These are phyloP conservation scores for Lecanicillium sp. DNA, from an alignment of 2,329 filamentous ascomycete genomes.

Conservation along the genomic window DNA sequence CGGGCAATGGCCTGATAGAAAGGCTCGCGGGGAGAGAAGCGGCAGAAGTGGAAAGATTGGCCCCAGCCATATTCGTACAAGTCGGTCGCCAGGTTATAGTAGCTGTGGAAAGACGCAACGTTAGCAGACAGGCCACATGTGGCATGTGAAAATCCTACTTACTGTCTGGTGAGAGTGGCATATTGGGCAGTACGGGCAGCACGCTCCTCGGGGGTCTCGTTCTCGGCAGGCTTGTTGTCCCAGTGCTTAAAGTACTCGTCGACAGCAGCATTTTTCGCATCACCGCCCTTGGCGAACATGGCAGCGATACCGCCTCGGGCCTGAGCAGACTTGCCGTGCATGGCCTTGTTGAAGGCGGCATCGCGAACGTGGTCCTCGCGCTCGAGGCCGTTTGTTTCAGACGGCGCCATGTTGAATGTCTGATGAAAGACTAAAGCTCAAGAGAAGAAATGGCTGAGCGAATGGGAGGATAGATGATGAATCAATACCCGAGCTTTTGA, in stretches of 20 bases:
- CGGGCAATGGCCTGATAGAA: conserved; percentile 90
- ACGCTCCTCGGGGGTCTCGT: conserved; percentile 76
- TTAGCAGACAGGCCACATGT: conserved; percentile 13
- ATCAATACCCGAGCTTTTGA: background rate
- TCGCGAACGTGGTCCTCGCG: conserved; percentile 75
- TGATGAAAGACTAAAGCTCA: conserved; percentile 7
- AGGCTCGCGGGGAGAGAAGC: conserved; percentile 76
- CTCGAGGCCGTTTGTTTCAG: conserved; percentile 51
- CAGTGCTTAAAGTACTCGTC: conserved; percentile 96
- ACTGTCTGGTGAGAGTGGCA: conserved; percentile 88
- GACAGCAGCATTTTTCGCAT: conserved; percentile 71
- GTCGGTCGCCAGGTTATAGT: conserved; percentile 96
- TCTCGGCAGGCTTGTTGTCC: conserved; percentile 71
- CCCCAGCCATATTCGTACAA: conserved; percentile 97
- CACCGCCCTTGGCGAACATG: conserved; percentile 72
- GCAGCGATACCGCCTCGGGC: conserved; percentile 67
- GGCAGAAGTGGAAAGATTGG: conserved; percentile 95
- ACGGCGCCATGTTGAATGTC: conserved; percentile 35
- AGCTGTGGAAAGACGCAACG: conserved; percentile 43
- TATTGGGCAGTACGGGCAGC: conserved; percentile 82
- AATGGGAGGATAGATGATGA: background rate
- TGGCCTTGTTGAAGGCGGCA: conserved; percentile 81
- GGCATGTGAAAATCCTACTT: conserved; percentile 28
- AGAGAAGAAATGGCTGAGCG: background rate
- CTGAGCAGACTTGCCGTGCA: conserved; percentile 68